These are phyloP conservation scores for Arabidopsis lyrata DNA, from an alignment of 441 rosid species.

Conservation along the genomic window DNA sequence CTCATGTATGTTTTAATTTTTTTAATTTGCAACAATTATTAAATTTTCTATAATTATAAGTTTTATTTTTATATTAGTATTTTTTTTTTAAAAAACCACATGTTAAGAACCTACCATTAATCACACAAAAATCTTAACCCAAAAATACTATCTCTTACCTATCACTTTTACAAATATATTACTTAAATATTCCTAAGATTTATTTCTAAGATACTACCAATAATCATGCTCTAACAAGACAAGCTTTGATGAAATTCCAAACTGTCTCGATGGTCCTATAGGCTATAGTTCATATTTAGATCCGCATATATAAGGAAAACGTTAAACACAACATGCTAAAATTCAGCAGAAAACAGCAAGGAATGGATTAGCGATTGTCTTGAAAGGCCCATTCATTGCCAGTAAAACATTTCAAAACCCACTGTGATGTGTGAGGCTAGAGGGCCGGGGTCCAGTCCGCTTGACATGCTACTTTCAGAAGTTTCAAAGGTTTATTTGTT, in stretches of 20 bases:
- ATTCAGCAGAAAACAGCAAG: conserved; percentile 12
- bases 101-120: no score
- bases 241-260: conserved; percentile 4
- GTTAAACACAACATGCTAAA: neutral
- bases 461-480: neutral
- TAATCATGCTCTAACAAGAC: no score
- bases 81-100: no score
- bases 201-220: no score
- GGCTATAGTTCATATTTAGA: conserved; percentile 1
- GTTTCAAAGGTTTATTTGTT: conserved; percentile 30
- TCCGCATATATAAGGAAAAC: neutral
- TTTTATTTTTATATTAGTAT: no score
- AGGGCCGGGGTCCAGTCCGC: neutral
- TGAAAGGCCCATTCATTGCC: neutral
- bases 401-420: neutral
- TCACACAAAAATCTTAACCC: no score
- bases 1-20: no score
- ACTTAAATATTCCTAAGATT: no score
- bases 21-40: no score
- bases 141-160: no score
- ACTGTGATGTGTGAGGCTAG: neutral
- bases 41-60: no score
- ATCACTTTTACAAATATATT: no score
- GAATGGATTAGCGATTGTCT: neutral
- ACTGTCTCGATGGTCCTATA: neutral